Evolutionary conservation across 345 rosid species (phyloP).

Genomic region (Lepidium aucheri): DNA sequence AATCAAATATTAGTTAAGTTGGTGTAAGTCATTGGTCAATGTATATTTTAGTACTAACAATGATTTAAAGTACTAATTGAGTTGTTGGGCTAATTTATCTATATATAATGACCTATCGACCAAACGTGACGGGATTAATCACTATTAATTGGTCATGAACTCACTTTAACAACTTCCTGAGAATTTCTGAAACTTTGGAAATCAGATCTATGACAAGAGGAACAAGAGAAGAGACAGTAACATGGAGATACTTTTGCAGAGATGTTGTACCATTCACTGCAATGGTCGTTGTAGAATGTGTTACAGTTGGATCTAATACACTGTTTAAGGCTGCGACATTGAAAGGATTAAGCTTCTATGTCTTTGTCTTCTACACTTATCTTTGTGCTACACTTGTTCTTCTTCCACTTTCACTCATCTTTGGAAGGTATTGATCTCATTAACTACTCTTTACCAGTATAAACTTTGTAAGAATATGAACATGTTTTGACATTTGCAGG

Average conservation of each 20-base stretch:
- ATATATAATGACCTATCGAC: neutral
- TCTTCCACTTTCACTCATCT: constrained; percentile 31
- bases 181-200: neutral
- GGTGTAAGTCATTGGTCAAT: neutral
- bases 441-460: neutral
- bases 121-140: neutral
- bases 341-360: constrained; percentile 48
- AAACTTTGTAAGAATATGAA: constrained; percentile 3
- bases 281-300: constrained; percentile 41
- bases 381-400: constrained; percentile 38
- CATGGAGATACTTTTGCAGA: neutral
- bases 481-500: constrained; percentile 1
- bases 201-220: neutral
- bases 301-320: constrained; percentile 26
- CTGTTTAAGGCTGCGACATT: constrained; percentile 39
- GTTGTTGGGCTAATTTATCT: too few species aligned
- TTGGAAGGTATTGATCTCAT: constrained; percentile 7
- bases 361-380: constrained; percentile 40
- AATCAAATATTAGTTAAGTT: neutral
- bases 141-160: neutral
- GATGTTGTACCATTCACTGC: constrained; percentile 30
- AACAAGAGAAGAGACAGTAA: neutral
- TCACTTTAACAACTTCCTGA: neutral
- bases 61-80: too few species aligned
- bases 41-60: too few species aligned